These are phyloP conservation scores for Diplocarpon rosae DNA, from an alignment of 2,329 filamentous ascomycete species.

Conservation along the genomic window DNA sequence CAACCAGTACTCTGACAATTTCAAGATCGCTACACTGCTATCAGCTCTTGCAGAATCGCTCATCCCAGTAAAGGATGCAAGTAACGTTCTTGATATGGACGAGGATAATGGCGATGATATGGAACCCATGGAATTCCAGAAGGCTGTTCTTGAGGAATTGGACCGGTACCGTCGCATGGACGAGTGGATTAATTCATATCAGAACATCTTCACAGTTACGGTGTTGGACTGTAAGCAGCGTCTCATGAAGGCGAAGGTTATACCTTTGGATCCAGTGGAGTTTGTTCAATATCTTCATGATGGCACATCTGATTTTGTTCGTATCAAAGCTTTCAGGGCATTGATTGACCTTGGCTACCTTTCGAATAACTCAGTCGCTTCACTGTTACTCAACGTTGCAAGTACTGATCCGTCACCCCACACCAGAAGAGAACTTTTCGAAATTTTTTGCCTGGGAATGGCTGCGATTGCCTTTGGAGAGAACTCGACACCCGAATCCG, in stretches of 20 bases:
- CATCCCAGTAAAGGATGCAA: slow-evolving; percentile 34
- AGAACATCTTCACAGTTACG: slow-evolving; percentile 55
- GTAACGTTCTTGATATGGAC: slow-evolving; percentile 30
- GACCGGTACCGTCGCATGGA: slow-evolving; percentile 57
- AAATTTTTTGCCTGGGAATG: slow-evolving; percentile 46
- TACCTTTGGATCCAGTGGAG: slow-evolving; percentile 40
- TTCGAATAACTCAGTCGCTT: slow-evolving; percentile 42
- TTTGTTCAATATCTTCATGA: slow-evolving; percentile 57
- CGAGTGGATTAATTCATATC: slow-evolving; percentile 57
- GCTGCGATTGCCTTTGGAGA: slow-evolving; percentile 56
- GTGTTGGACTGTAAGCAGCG: slow-evolving; percentile 49
- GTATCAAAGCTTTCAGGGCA: slow-evolving; percentile 54
- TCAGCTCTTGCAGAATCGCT: slow-evolving; percentile 47
- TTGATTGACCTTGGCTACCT: slow-evolving; percentile 53
- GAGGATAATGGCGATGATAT: slow-evolving; percentile 34
- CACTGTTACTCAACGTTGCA: slow-evolving; percentile 45
- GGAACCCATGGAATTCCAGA: slow-evolving; percentile 31
- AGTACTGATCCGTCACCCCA: slow-evolving; percentile 54
- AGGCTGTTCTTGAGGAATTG: slow-evolving; percentile 47
- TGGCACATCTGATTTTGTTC: slow-evolving; percentile 49
- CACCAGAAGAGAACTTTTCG: slow-evolving; percentile 48
- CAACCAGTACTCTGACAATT: slow-evolving; percentile 80
- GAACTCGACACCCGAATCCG: slow-evolving; percentile 27
- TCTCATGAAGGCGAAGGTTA: slow-evolving; percentile 54
- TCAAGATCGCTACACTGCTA: slow-evolving; percentile 78